phyloP scores from a whole-genome alignment of 768 basidiomycete species.

The Pisolithus albus region DNA sequence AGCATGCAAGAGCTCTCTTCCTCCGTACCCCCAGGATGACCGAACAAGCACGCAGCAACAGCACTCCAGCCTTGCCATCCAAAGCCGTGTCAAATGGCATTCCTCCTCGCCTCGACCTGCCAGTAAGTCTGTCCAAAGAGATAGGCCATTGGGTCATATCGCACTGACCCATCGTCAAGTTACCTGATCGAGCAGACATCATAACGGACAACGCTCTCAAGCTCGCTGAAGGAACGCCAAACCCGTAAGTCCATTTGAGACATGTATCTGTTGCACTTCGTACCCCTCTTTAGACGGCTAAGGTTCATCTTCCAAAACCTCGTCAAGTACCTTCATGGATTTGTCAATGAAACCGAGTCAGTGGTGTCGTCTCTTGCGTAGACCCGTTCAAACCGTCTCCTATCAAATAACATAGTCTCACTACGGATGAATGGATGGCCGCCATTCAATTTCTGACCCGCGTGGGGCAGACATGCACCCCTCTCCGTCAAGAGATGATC shows the following conservation, averaged over 20 bases:
- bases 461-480: conserved; percentile 66
- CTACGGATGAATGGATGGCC: conserved; percentile 82
- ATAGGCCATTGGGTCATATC: neutral
- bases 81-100: conserved; percentile 36
- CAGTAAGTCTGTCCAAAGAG: conserved; percentile 24
- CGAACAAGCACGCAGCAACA: neutral
- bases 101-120: conserved; percentile 31
- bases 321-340: conserved; percentile 66
- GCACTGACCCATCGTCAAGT: conserved; percentile 22
- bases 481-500: conserved; percentile 73
- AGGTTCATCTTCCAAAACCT: conserved; percentile 46
- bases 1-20: neutral
- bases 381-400: neutral
- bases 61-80: neutral
- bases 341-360: conserved; percentile 62
- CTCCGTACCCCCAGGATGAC: neutral
- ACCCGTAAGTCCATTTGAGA: conserved; percentile 29
- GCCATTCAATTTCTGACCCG: conserved; percentile 73
- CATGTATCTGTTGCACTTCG: neutral
- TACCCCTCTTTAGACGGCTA: conserved; percentile 26
- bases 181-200: conserved; percentile 41
- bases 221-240: conserved; percentile 29
- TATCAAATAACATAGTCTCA: conserved; percentile 37
- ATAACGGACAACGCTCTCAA: conserved; percentile 44
- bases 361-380: conserved; percentile 6